Evolutionary conservation across 2,329 filamentous ascomycete genomes (phyloP), one percentile per base, ranked within the genome.

Genomic region (Pseudogymnoascus sp.): DNA sequence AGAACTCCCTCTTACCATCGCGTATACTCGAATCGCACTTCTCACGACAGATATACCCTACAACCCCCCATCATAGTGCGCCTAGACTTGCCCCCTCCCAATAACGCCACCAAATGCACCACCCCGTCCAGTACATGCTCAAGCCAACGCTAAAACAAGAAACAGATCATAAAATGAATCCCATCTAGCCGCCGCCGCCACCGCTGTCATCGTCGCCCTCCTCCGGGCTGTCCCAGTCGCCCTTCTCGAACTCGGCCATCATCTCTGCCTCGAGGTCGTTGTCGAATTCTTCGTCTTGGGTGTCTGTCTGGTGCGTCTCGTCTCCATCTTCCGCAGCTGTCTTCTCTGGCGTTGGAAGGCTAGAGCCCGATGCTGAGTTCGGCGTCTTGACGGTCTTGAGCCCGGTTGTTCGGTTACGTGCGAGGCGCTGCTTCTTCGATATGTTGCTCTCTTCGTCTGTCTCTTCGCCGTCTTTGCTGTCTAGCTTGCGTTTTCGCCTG

Each of bases 221-320:
- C 10, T 46, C 68, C 37, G 63, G 65, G 4, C 65, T 62, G 22
- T 66, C 72, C 62, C 75, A 70, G 61, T 73, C 73, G 60, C 75
- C 75, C 14, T 75, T 75, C 22, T 75, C 75, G 69, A 80, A 72
- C 66, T 78, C 80, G 3, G 75, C 78, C 65, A 77, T 76, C 64
- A 80, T 66, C 62, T 77, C 77, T n/a, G 84, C 82, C 72, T 87
- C 87, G 60, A 88, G 74, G 68, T 87, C 79, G 62, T 82, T 82
- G 8, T 83, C 81, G 50, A 80, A 79, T 60, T 78, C 75, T 43
- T 78, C 79, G n/a, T 74, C 73, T 72, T 6, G 66, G 64, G 16
- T 64, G 28, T 75, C 72, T 11, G 68, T 68, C 24, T 67, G 73
- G 16, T 75, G 73, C 65, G 72, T 67, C 43, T 73, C 69, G 60